Evolutionary conservation across 305 asterid genomes (phyloP).

Genomic region (Fraxinus floribunda): DNA sequence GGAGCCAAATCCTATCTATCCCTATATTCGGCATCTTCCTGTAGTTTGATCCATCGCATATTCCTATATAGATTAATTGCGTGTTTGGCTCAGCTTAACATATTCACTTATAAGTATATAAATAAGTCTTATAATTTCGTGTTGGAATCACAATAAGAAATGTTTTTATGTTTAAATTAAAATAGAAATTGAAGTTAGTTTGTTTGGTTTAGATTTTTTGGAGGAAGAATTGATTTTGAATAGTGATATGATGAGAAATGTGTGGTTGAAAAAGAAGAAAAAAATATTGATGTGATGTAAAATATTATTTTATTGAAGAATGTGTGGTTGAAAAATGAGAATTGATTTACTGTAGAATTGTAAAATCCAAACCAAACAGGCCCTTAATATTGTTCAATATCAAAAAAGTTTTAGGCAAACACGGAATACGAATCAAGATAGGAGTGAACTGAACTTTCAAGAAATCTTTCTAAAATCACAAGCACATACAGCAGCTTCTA

Average conservation of each 20-base stretch:
- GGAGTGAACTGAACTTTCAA: constrained; percentile 27
- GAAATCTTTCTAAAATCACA: constrained; percentile 26
- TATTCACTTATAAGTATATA: neutral
- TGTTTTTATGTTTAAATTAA: too few species aligned
- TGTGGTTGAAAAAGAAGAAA: too few species aligned
- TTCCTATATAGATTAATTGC: constrained; percentile 1
- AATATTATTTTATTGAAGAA: too few species aligned
- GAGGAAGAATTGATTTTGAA: too few species aligned
- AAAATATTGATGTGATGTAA: too few species aligned
- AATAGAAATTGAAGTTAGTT: neutral
- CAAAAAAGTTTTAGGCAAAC: neutral
- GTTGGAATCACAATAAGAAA: neutral
- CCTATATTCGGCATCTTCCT: neutral
- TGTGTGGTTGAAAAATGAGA: too few species aligned
- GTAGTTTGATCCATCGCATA: constrained; percentile 14
- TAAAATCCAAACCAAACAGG: too few species aligned
- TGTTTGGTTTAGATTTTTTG: too few species aligned
- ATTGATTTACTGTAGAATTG: too few species aligned
- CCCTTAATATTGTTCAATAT: too few species aligned
- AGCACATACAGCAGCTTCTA: neutral
- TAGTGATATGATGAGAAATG: too few species aligned
- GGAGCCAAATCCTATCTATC: neutral
- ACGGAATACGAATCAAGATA: neutral
- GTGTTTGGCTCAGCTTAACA: neutral
- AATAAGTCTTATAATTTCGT: neutral